Base-by-base conservation (phyloP, 441 rosid genomes). In the Bocquillonia castaneifolia region DNA sequence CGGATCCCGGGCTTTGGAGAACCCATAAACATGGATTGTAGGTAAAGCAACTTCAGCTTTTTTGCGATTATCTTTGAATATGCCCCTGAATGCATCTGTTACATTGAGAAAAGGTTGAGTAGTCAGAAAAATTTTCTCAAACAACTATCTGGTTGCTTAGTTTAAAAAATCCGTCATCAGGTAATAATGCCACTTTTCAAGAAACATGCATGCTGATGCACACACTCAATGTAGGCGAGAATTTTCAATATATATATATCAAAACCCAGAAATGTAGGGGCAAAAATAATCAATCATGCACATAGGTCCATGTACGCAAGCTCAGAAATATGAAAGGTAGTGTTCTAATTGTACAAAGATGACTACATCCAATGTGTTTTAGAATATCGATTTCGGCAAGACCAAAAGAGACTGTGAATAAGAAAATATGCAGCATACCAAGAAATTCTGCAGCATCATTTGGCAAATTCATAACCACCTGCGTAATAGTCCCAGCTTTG, bases 391-490 rank as follows among this genome's bases (percentile, higher is more conserved):
- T 28, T 10, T 42, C 53, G 4, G 10, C 17, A 63, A 68, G 18
- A 52, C 59, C 25, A 18, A 66, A 8, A 28, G 22, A 31, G 39
- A 29, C 3, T 48, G 47, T 26, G 20, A 42, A 10, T 36, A 44
- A 22, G 50, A 66, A 54, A 64, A 31, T 36, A 42, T 45, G 50
- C 23, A 48, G 37, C 73, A 66, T 47, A 93, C 98, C 97, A 74
- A 93, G 80, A 78, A 54, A 91, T 51, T 91, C 94, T 29, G 83
- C 87, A 1, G 96, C 98, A 77, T 86, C 88, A 54, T 88, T 91
- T 10, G 98, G 94, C 81, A 89, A 70, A 86, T 91, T 89, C 98
- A 91, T 85, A 53, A 93, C 87, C 77, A 91, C 90, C 66, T 86
- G 95, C 2, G 90, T 88, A 36, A 91, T 78, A 53, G 86, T 76